Percentiles rank a stretch among this genome's conserved stretches.
Evolutionary conservation across 2,329 filamentous ascomycete species (phyloP).

Genomic region (Verticillium albo-atrum): DNA sequence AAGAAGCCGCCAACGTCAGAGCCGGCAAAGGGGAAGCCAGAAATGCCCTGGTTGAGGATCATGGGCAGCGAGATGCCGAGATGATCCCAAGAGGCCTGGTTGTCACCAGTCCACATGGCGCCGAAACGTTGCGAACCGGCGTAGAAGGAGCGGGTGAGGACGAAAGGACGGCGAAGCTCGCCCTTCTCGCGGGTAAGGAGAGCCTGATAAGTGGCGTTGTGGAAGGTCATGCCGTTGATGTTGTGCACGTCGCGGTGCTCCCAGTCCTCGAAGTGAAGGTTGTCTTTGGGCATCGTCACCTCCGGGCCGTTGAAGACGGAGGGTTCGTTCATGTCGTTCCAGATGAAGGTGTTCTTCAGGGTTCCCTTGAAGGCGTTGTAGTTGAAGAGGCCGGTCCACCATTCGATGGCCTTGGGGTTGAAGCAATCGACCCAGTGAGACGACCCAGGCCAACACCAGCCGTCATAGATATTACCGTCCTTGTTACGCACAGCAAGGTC

Average conservation of each 20-base stretch:
- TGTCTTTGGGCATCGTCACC: slow-evolving; percentile 98
- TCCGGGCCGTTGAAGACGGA: slow-evolving; percentile 98
- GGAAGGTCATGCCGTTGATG: slow-evolving; percentile 88
- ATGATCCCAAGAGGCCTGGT: slow-evolving; percentile 89
- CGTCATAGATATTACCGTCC: slow-evolving; percentile 82
- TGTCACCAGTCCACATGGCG: slow-evolving; percentile 99
- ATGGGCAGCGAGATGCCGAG: slow-evolving; percentile 88
- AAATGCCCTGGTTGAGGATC: slow-evolving; percentile 87
- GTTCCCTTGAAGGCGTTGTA: slow-evolving; percentile 87
- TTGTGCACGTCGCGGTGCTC: slow-evolving; percentile 98
- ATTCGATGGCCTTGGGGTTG: slow-evolving; percentile 83
- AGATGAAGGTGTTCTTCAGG: slow-evolving; percentile 82
- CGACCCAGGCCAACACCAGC: slow-evolving; percentile 98
- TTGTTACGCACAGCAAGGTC: slow-evolving; percentile 86
- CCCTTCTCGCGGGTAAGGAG: slow-evolving; percentile 81
- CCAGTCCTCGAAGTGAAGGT: slow-evolving; percentile 86
- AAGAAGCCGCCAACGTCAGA: slow-evolving; percentile 98
- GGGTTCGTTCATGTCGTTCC: slow-evolving; percentile 99
- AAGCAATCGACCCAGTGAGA: slow-evolving; percentile 97
- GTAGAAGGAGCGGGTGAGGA: slow-evolving; percentile 89
- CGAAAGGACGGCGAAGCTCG: slow-evolving; percentile 80
- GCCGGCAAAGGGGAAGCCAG: slow-evolving; percentile 89
- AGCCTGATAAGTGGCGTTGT: slow-evolving; percentile 89
- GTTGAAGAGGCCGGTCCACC: slow-evolving; percentile 88
- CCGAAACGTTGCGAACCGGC: slow-evolving; percentile 84